Evolutionary conservation across 1,139 yeast species (phyloP).

Genomic region (Meyerozyma carpophila): DNA sequence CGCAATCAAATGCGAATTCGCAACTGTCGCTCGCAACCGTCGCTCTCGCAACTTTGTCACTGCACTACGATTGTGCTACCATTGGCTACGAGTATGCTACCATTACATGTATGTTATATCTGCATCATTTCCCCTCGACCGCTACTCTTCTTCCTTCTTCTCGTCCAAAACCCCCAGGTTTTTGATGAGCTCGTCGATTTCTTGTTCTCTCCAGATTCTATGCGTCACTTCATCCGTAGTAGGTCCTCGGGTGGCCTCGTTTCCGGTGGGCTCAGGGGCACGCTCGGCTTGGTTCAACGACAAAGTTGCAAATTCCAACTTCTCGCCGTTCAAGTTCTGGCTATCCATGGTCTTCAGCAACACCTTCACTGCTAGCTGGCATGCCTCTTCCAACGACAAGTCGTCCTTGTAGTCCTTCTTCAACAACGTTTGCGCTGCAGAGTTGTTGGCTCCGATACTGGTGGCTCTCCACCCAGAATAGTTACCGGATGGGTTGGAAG

Average conservation of each 20-base stretch:
- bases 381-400: conserved; percentile 69
- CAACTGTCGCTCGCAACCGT: background rate
- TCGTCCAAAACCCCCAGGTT: conserved; percentile 64
- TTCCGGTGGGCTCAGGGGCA: background rate
- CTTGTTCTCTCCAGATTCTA: conserved; percentile 74
- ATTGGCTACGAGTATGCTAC: background rate
- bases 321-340: conserved; percentile 77
- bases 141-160: conserved; percentile 16
- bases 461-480: conserved; percentile 99
- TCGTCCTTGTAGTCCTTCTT: conserved; percentile 94
- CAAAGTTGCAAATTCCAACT: conserved; percentile 81
- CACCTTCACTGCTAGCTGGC: conserved; percentile 85
- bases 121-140: background rate
- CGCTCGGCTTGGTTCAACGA: conserved; percentile 37
- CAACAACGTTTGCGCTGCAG: conserved; percentile 91
- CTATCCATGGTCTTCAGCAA: conserved; percentile 93
- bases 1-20: background rate
- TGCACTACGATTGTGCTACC: background rate
- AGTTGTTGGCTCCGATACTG: conserved; percentile 91
- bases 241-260: background rate
- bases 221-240: conserved; percentile 47
- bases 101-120: background rate
- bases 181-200: conserved; percentile 69
- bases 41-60: background rate
- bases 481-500: conserved; percentile 96